Evolutionary conservation across 1,284 basidiomycete genomes (phyloP).

Genomic region (Phellinidium pouzarii): DNA sequence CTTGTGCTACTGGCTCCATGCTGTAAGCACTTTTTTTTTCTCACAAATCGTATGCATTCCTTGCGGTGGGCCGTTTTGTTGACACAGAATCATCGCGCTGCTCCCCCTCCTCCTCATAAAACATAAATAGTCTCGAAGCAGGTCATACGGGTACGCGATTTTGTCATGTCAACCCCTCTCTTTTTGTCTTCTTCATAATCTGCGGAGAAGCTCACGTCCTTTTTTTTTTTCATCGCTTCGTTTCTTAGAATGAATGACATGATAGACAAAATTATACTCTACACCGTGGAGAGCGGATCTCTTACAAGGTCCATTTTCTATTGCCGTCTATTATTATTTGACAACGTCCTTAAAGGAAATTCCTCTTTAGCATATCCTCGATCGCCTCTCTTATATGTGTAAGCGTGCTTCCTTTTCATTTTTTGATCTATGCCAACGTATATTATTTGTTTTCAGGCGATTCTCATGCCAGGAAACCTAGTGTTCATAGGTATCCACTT

Average conservation of each 20-base stretch:
- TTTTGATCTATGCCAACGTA: neutral
- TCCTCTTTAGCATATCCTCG: conserved; percentile 8
- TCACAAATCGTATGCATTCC: neutral
- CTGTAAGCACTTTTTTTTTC: neutral
- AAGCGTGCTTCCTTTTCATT: neutral
- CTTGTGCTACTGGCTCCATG: conserved; percentile 16
- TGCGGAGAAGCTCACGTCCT: too few relatives aligned
- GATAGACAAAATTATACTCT: conserved; percentile 16
- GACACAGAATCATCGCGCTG: too few relatives aligned
- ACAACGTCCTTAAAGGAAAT: neutral
- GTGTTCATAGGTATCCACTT: conserved; percentile 18
- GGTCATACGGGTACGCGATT: conserved; percentile 4
- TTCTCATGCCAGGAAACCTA: conserved; percentile 17
- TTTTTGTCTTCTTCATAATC: too few relatives aligned
- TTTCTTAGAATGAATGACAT: conserved; percentile 10
- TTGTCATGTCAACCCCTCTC: neutral
- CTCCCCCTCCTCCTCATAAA: too few relatives aligned
- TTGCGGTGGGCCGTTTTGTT: too few relatives aligned
- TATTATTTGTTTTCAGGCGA: conserved; percentile 1
- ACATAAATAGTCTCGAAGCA: conserved; percentile 15
- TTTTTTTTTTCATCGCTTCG: too few relatives aligned
- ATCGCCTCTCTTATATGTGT: conserved; percentile 17
- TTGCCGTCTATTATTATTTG: too few relatives aligned
- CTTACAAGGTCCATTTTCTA: conserved; percentile 7
- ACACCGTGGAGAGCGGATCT: conserved; percentile 13